A percentile compares a stretch with the other conserved stretches of the same genome.
Evolutionary conservation across 139 green algal species (phyloP).

Genomic region (Astrephomene gubernaculifera): DNA sequence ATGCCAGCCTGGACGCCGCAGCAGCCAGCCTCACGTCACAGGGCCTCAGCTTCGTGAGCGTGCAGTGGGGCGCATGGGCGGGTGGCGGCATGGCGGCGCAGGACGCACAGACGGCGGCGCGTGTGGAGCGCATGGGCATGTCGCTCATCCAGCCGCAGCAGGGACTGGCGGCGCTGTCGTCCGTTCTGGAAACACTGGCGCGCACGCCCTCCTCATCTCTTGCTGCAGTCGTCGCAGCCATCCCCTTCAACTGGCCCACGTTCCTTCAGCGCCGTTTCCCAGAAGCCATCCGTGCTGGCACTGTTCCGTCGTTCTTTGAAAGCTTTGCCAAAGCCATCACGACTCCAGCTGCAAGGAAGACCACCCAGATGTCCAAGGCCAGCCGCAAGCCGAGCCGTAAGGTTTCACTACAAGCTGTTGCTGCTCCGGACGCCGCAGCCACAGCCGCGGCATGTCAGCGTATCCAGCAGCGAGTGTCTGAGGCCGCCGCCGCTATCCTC

Average conservation of each 20-base stretch:
- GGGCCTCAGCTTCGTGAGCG: slow-evolving; percentile 61
- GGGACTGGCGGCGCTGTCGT: slow-evolving; percentile 26
- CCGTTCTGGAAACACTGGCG: neutral
- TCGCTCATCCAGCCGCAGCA: slow-evolving; percentile 57
- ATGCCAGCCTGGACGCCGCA: slow-evolving; percentile 74
- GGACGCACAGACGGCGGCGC: slow-evolving; percentile 54
- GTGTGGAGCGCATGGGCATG: slow-evolving; percentile 72
- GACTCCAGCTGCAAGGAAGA: too few species aligned
- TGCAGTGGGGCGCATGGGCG: slow-evolving; percentile 90
- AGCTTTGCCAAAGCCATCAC: neutral
- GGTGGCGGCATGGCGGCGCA: slow-evolving; percentile 66
- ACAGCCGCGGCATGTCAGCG: too few species aligned
- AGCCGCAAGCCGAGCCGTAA: too few species aligned
- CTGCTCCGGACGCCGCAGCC: too few species aligned
- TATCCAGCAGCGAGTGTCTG: neutral
- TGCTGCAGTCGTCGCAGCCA: slow-evolving; percentile 7
- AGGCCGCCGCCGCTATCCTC: neutral
- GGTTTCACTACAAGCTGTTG: too few species aligned
- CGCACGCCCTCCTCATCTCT: neutral
- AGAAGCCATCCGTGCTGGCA: neutral
- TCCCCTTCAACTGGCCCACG: slow-evolving; percentile 49
- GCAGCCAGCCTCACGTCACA: slow-evolving; percentile 31
- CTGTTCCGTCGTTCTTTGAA: slow-evolving; percentile 12
- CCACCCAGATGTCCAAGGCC: too few species aligned
- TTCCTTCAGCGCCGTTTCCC: slow-evolving; percentile 26